Evolutionary conservation across 768 basidiomycete genomes (phyloP).

Genomic region (Tylopilus sp.): DNA sequence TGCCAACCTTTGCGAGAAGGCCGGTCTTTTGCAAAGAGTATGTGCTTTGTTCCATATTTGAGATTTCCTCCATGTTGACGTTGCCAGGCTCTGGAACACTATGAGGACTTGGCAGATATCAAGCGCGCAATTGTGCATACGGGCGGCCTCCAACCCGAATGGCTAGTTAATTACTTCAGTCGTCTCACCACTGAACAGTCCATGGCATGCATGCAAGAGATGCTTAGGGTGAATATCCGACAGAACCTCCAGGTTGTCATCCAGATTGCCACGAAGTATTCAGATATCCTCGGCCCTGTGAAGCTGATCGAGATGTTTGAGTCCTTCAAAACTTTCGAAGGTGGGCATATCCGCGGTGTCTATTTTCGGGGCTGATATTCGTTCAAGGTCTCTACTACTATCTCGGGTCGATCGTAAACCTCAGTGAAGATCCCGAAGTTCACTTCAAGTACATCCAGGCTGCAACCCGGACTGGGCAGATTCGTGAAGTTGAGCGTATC

Average conservation of each 20-base stretch:
- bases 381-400: conserved; percentile 89
- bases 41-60: conserved; percentile 23
- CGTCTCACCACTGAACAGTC: conserved; percentile 96
- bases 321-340: conserved; percentile 95
- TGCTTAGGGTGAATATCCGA: conserved; percentile 94
- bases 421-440: conserved; percentile 94
- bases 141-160: conserved; percentile 82
- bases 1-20: conserved; percentile 98
- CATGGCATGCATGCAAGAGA: conserved; percentile 93
- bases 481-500: conserved; percentile 98
- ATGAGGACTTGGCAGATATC: conserved; percentile 97
- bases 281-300: conserved; percentile 94
- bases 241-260: conserved; percentile 96
- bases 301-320: conserved; percentile 99
- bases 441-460: conserved; percentile 99
- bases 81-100: conserved; percentile 91
- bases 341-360: conserved; percentile 32
- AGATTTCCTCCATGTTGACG: conserved; percentile 5
- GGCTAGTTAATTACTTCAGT: conserved; percentile 97
- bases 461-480: conserved; percentile 95
- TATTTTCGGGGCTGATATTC: background rate
- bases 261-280: conserved; percentile 98
- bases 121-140: conserved; percentile 97
- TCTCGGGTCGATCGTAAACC: conserved; percentile 95
- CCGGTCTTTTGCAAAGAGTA: conserved; percentile 90